phyloP scores from a whole-genome alignment of 176 grass and related monocot species.

The Paspalum notatum region DNA sequence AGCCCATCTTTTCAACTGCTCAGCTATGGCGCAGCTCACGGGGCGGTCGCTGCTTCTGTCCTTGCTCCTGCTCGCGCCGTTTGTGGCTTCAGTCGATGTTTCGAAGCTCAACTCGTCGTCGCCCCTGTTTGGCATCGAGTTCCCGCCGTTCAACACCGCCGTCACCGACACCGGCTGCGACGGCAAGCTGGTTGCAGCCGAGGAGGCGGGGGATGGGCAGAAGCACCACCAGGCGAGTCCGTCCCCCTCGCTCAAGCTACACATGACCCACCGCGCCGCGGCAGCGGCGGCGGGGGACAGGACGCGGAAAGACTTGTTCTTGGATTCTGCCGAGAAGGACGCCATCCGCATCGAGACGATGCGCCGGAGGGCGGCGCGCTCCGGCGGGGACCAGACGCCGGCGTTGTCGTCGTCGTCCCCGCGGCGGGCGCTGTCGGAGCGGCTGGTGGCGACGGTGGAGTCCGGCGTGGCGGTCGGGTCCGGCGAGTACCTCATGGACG shows the following conservation, averaged over 20 bases:
- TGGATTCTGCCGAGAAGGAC: constrained; percentile 64
- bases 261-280: constrained; percentile 50
- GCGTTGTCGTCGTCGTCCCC: constrained; percentile 16
- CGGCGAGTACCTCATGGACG: constrained; percentile 88
- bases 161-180: constrained; percentile 52
- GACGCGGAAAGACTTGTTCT: constrained; percentile 49
- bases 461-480: constrained; percentile 83
- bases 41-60: constrained; percentile 13
- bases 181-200: constrained; percentile 35
- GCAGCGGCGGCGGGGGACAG: constrained; percentile 34
- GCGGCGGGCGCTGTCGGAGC: constrained; percentile 52
- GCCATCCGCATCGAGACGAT: constrained; percentile 62
- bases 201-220: constrained; percentile 16
- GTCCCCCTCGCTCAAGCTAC: constrained; percentile 61
- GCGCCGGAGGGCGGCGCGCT: constrained; percentile 13
- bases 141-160: constrained; percentile 63
- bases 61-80: constrained; percentile 24
- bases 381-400: background rate
- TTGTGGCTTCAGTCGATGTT: background rate
- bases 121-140: constrained; percentile 63
- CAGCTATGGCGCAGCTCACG: constrained; percentile 17
- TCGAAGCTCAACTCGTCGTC: constrained; percentile 43
- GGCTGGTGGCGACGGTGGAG: constrained; percentile 73
- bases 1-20: background rate
- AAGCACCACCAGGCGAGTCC: background rate